Conservation (phyloP, 805 yeast genomes). For the Pichia gijzeniarum region DNA sequence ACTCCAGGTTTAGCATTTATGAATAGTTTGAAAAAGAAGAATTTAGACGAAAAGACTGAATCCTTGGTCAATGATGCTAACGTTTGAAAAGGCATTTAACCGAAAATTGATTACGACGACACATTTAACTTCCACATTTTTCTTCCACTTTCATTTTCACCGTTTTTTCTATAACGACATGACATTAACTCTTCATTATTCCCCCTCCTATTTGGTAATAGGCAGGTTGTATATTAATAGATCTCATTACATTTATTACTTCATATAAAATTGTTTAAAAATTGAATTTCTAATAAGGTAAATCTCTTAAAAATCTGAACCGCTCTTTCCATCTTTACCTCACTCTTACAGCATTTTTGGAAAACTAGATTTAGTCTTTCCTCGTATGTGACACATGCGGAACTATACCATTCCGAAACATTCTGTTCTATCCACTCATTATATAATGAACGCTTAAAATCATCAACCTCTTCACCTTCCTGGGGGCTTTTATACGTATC, state of each 20-base stretch:
- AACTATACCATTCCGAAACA: background rate
- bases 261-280: constrained; percentile 10
- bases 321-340: constrained; percentile 5
- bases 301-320: constrained; percentile 9
- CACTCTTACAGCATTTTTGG: background rate
- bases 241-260: background rate
- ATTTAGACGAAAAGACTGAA: constrained; percentile 2
- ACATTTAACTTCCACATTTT: too few species aligned
- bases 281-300: constrained; percentile 7
- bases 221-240: background rate
- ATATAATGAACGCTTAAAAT: background rate
- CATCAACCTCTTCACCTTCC: background rate
- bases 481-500: background rate
- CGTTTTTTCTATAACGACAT: too few species aligned
- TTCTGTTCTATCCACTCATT: constrained; percentile 7
- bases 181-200: too few species aligned
- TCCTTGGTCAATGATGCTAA: background rate
- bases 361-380: constrained; percentile 2
- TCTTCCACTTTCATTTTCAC: too few species aligned
- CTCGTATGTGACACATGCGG: constrained; percentile 4
- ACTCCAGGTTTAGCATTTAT: constrained; percentile 29
- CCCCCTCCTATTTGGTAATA: too few species aligned
- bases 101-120: too few species aligned
- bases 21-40: constrained; percentile 21
- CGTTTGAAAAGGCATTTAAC: background rate